Evolutionary conservation across 306 rosid genomes (phyloP).

Genomic region (Dalbergia cochinchinensis): DNA sequence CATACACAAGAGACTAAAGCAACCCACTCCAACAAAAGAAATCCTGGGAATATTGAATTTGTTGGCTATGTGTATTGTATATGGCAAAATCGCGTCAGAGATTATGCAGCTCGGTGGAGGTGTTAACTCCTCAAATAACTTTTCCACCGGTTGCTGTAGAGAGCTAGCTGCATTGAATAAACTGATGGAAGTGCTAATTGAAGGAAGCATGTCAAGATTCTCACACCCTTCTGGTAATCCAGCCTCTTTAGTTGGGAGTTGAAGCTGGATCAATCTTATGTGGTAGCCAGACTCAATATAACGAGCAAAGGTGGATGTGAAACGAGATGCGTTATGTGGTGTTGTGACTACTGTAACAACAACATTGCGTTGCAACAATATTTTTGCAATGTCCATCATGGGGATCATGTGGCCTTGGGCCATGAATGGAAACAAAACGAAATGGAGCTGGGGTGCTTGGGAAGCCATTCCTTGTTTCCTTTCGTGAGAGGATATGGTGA

Average conservation of each 20-base stretch:
- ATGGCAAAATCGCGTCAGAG: too few species aligned
- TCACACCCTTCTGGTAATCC: conserved; percentile 77
- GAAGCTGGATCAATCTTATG: conserved; percentile 55
- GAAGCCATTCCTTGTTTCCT: conserved; percentile 43
- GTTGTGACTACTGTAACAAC: conserved; percentile 72
- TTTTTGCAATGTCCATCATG: conserved; percentile 78
- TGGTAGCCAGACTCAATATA: conserved; percentile 45
- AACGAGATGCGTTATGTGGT: conserved; percentile 69
- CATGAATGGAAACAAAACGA: conserved; percentile 74
- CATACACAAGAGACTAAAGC: background rate
- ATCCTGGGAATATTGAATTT: too few species aligned
- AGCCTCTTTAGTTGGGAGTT: conserved; percentile 62
- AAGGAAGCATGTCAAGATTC: conserved; percentile 68
- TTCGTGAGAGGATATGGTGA: too few species aligned
- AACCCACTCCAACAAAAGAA: too few species aligned
- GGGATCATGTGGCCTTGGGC: conserved; percentile 96
- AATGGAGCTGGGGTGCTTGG: conserved; percentile 54
- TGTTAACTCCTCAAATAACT: background rate
- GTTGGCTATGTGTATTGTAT: too few species aligned
- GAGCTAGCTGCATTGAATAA: conserved; percentile 47
- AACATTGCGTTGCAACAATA: conserved; percentile 56
- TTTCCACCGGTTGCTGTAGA: conserved; percentile 31
- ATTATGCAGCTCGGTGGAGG: too few species aligned
- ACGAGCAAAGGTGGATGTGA: conserved; percentile 51
- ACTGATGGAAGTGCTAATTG: background rate